Conservation (phyloP, 768 basidiomycete genomes). For the Naganishia vishniacii region DNA sequence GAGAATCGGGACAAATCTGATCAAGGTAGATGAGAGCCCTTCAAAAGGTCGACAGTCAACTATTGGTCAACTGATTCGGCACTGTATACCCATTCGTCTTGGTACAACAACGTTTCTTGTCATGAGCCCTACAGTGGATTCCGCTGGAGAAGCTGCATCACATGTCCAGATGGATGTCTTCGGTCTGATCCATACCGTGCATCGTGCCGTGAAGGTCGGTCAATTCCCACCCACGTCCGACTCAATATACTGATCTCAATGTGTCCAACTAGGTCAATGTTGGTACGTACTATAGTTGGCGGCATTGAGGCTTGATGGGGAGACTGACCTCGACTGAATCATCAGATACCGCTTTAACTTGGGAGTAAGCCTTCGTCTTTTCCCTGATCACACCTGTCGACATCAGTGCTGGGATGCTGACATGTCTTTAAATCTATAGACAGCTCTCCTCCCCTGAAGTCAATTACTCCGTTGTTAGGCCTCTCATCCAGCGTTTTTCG, state of each 20-base stretch:
- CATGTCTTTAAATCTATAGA: background rate
- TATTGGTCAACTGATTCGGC: too few species aligned
- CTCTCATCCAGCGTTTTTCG: slow-evolving; percentile 36
- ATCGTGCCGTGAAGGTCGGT: slow-evolving; percentile 30
- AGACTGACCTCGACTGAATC: background rate
- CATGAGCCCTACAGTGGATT: background rate
- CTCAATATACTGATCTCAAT: background rate
- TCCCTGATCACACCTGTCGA: too few species aligned
- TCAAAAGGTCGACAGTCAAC: background rate
- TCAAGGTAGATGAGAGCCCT: background rate
- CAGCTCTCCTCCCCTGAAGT: slow-evolving; percentile 44
- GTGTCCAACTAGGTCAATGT: slow-evolving; percentile 13
- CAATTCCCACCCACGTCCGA: background rate
- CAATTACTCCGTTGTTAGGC: slow-evolving; percentile 45
- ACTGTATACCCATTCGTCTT: too few species aligned
- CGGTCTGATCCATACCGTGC: slow-evolving; percentile 40
- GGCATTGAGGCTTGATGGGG: background rate
- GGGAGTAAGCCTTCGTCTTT: slow-evolving; percentile 33
- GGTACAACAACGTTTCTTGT: too few species aligned
- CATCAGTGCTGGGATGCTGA: background rate
- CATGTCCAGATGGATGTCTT: slow-evolving; percentile 27
- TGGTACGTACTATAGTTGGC: slow-evolving; percentile 25
- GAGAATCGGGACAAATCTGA: background rate
- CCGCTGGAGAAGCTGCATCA: background rate
- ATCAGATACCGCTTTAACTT: slow-evolving; percentile 43